These are phyloP conservation scores for Cladosporium phlei DNA, from an alignment of 2,329 filamentous ascomycete species.

Conservation along the genomic window DNA sequence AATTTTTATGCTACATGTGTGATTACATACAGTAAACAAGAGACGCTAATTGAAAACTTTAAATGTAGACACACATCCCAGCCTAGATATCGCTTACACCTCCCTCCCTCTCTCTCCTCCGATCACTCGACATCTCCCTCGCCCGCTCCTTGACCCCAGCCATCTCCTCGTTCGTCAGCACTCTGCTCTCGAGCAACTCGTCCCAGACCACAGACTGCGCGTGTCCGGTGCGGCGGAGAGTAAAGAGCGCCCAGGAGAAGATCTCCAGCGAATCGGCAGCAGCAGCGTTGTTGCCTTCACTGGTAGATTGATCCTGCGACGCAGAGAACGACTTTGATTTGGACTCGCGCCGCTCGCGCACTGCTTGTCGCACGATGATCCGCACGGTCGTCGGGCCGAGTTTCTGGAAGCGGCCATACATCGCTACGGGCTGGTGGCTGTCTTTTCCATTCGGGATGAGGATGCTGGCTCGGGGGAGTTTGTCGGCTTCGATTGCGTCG, in stretches of 20 bases:
- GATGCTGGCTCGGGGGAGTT: not conserved
- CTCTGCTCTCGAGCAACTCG: not conserved
- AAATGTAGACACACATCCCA: too few relatives aligned
- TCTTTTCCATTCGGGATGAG: not conserved
- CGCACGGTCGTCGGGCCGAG: not conserved
- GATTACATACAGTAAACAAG: too few relatives aligned
- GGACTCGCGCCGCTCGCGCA: not conserved
- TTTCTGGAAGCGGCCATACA: not conserved
- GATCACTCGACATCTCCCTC: not conserved
- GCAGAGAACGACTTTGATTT: too few relatives aligned
- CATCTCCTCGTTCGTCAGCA: not conserved
- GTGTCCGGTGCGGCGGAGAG: not conserved
- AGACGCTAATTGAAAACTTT: too few relatives aligned
- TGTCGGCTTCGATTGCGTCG: not conserved
- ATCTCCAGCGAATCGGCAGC: not conserved
- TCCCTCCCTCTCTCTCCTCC: too few relatives aligned
- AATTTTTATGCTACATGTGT: too few relatives aligned
- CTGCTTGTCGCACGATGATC: not conserved
- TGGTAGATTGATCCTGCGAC: too few relatives aligned
- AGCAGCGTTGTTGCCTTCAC: not conserved
- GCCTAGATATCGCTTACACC: too few relatives aligned
- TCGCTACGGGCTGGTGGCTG: not conserved
- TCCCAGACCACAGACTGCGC: not conserved
- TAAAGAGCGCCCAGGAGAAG: not conserved
- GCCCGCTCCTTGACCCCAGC: not conserved